Conservation (phyloP, 192 early-diverging fungal species). For the Entophlyctis luteolus region DNA sequence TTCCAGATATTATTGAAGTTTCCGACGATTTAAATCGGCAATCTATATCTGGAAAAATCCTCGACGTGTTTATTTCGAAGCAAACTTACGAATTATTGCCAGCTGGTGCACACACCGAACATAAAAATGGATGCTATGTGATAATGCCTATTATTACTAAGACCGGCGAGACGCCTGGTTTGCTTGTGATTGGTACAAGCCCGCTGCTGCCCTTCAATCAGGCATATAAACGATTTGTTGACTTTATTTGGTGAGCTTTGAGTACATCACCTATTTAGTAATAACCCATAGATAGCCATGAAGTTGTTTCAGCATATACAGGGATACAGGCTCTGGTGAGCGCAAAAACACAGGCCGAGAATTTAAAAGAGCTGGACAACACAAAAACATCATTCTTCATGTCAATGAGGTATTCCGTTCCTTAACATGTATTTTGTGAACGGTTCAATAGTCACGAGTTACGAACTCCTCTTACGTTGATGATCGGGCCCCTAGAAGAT, state of each 20-base stretch:
- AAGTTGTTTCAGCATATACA: slow-evolving; percentile 6
- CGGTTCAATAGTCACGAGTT: slow-evolving; percentile 32
- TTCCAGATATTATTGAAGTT: slow-evolving; percentile 14
- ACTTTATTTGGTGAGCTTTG: neutral
- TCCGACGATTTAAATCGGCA: neutral
- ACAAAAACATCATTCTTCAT: slow-evolving; percentile 39
- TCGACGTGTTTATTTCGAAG: slow-evolving; percentile 18
- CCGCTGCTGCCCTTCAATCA: slow-evolving; percentile 17
- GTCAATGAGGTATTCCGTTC: slow-evolving; percentile 22
- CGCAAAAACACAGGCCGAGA: slow-evolving; percentile 25
- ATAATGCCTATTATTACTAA: slow-evolving; percentile 25
- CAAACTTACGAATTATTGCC: neutral
- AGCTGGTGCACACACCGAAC: neutral
- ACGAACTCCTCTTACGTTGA: slow-evolving; percentile 52
- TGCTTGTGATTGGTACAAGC: slow-evolving; percentile 29
- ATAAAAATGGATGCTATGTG: slow-evolving; percentile 5
- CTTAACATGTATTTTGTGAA: neutral
- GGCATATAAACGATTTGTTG: slow-evolving; percentile 8
- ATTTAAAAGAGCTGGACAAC: slow-evolving; percentile 34
- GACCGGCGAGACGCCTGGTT: slow-evolving; percentile 12
- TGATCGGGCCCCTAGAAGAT: slow-evolving; percentile 53
- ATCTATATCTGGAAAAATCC: slow-evolving; percentile 1
- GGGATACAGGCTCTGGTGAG: slow-evolving; percentile 1
- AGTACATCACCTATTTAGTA: neutral
- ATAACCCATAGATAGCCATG: neutral